A percentile compares a stretch with the other conserved stretches of the same genome.
Conservation (phyloP, 352 stramenopile species). For the Globisporangium rhizosaccharum region DNA sequence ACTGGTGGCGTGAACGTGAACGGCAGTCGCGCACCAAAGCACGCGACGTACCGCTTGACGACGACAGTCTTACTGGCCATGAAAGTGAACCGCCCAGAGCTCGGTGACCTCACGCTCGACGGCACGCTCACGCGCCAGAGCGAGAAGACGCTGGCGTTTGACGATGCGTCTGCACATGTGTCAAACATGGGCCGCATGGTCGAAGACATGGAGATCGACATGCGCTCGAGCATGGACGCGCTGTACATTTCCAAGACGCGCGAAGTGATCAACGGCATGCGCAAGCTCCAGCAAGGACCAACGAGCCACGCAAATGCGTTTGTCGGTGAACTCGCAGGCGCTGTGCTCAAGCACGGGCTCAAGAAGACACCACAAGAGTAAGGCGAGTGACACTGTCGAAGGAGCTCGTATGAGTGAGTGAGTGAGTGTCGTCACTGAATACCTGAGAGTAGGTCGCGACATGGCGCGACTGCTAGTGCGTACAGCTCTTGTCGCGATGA, state of each 20-base stretch:
- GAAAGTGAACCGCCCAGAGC: slow-evolving; percentile 79
- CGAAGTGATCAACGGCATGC: slow-evolving; percentile 92
- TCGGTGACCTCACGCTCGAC: slow-evolving; percentile 84
- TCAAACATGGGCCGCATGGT: slow-evolving; percentile 95
- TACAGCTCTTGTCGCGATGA: no score
- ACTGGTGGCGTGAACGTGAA: neutral
- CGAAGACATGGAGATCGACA: slow-evolving; percentile 95
- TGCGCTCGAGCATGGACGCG: slow-evolving; percentile 88
- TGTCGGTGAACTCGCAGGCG: slow-evolving; percentile 65
- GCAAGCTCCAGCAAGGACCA: slow-evolving; percentile 71
- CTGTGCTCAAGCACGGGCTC: slow-evolving; percentile 68
- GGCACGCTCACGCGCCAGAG: slow-evolving; percentile 85
- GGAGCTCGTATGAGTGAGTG: neutral
- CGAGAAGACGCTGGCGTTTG: slow-evolving; percentile 69
- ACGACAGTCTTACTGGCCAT: slow-evolving; percentile 91
- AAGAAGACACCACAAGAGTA: slow-evolving; percentile 28
- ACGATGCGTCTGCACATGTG: slow-evolving; percentile 83
- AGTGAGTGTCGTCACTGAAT: no score
- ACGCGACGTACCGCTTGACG: slow-evolving; percentile 90
- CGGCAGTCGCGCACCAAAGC: slow-evolving; percentile 26
- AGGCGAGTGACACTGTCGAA: neutral
- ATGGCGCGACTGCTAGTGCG: no score
- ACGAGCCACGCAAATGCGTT: slow-evolving; percentile 46
- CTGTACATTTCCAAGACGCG: slow-evolving; percentile 95
- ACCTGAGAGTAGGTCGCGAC: no score